phyloP scores from a whole-genome alignment of 495 filamentous ascomycete species.

The Gamarada debralockiae region DNA sequence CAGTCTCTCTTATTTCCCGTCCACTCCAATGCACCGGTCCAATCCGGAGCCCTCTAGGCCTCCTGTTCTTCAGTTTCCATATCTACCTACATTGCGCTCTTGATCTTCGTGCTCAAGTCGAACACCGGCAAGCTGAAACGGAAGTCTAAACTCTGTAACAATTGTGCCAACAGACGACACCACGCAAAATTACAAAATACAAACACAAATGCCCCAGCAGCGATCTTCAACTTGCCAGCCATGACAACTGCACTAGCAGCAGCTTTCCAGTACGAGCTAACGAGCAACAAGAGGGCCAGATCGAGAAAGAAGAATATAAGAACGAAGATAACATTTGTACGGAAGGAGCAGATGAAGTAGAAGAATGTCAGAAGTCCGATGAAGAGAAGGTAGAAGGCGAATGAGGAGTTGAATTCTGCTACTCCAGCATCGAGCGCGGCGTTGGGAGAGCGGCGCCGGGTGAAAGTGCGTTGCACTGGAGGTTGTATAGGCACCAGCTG shows the following conservation, averaged over 20 bases:
- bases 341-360: constrained; percentile 60
- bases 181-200: constrained; percentile 51
- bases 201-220: constrained; percentile 34
- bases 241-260: no score
- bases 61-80: no score
- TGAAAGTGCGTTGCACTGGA: background rate
- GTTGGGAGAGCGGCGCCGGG: no score
- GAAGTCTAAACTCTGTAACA: constrained; percentile 55
- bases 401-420: background rate
- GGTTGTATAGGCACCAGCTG: constrained; percentile 15
- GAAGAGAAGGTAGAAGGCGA: constrained; percentile 45
- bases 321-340: constrained; percentile 64
- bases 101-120: constrained; percentile 32
- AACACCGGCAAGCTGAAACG: constrained; percentile 53
- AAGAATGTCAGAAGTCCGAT: constrained; percentile 57
- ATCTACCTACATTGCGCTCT: background rate
- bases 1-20: no score
- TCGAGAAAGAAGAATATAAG: constrained; percentile 57
- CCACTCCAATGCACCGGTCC: no score
- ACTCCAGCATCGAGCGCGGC: no score
- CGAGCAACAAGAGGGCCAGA: constrained; percentile 21
- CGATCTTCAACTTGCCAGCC: no score
- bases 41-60: no score
- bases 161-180: constrained; percentile 57
- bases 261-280: background rate